Evolutionary conservation across 805 yeast species (phyloP).

Genomic region (Zygosaccharomyces bisporus): DNA sequence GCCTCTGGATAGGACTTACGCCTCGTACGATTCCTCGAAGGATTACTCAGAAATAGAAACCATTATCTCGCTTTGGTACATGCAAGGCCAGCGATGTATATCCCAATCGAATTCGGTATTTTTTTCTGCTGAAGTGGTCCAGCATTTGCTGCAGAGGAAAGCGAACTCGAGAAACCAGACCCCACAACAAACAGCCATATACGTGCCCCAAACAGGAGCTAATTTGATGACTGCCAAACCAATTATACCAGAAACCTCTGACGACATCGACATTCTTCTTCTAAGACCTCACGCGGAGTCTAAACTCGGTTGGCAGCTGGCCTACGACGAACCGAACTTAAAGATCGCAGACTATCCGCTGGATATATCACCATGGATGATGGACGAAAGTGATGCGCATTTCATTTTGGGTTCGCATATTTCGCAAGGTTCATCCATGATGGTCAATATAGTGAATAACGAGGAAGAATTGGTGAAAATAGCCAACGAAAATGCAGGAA

Average conservation of each 20-base stretch:
- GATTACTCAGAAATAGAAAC: conserved; percentile 25
- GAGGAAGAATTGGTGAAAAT: conserved; percentile 14
- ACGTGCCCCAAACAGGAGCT: conserved; percentile 12
- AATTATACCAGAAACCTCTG: conserved; percentile 9
- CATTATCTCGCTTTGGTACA: conserved; percentile 27
- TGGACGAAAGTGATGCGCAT: conserved; percentile 9
- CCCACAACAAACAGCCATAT: conserved; percentile 9
- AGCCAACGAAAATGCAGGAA: conserved; percentile 13
- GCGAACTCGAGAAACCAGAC: conserved; percentile 14
- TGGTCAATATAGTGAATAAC: conserved; percentile 15
- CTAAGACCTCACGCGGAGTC: conserved; percentile 23
- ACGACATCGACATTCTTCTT: conserved; percentile 30
- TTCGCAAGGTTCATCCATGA: neutral
- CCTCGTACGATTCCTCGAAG: conserved; percentile 14
- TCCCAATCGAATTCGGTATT: conserved; percentile 27
- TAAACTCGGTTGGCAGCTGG: conserved; percentile 31
- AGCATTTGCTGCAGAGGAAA: conserved; percentile 23
- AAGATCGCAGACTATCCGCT: conserved; percentile 30
- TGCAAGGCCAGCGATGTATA: conserved; percentile 25
- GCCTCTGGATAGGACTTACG: conserved; percentile 13
- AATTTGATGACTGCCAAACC: conserved; percentile 7
- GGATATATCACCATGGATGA: conserved; percentile 25
- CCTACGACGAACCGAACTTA: conserved; percentile 34
- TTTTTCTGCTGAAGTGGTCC: conserved; percentile 28
- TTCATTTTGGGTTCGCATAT: conserved; percentile 2